Evolutionary conservation across 345 rosid genomes (phyloP).

Genomic region (Limnanthes douglasii): DNA sequence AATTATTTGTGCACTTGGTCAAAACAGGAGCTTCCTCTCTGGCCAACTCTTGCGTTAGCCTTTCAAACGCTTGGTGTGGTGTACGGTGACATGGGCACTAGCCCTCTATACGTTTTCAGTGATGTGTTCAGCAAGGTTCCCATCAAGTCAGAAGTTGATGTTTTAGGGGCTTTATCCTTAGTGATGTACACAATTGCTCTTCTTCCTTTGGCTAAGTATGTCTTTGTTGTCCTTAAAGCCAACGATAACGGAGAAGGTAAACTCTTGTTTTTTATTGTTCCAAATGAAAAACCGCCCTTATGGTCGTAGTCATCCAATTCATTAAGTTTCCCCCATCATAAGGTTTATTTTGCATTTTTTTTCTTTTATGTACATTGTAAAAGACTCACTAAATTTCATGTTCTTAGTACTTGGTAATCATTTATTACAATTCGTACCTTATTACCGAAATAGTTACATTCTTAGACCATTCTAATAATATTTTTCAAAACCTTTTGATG

Average conservation of each 20-base stretch:
- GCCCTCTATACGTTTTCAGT: conserved; percentile 83
- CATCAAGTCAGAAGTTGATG: conserved; percentile 64
- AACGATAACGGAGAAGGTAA: conserved; percentile 94
- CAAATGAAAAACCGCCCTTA: too few relatives aligned
- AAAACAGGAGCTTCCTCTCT: conserved; percentile 52
- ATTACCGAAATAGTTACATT: too few relatives aligned
- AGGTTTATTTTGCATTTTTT: too few relatives aligned
- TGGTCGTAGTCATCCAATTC: too few relatives aligned
- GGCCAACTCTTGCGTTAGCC: conserved; percentile 59
- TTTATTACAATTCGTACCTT: too few relatives aligned
- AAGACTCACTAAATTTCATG: too few relatives aligned
- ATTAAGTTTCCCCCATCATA: too few relatives aligned
- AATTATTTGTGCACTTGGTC: conserved; percentile 7
- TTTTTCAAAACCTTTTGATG: too few relatives aligned
- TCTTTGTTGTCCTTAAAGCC: conserved; percentile 92
- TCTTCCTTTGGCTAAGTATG: conserved; percentile 75
- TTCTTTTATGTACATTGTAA: background rate
- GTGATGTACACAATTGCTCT: conserved; percentile 90
- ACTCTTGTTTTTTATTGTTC: background rate
- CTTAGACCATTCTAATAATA: too few relatives aligned
- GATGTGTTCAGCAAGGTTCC: conserved; percentile 92
- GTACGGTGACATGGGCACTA: conserved; percentile 96
- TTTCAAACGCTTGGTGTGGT: conserved; percentile 98
- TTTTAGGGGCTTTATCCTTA: conserved; percentile 86
- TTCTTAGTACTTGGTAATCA: too few relatives aligned